Percentiles rank a stretch among this genome's conserved stretches.
Conservation (phyloP, 805 yeast genomes). For the Candida cerambycidarum region DNA sequence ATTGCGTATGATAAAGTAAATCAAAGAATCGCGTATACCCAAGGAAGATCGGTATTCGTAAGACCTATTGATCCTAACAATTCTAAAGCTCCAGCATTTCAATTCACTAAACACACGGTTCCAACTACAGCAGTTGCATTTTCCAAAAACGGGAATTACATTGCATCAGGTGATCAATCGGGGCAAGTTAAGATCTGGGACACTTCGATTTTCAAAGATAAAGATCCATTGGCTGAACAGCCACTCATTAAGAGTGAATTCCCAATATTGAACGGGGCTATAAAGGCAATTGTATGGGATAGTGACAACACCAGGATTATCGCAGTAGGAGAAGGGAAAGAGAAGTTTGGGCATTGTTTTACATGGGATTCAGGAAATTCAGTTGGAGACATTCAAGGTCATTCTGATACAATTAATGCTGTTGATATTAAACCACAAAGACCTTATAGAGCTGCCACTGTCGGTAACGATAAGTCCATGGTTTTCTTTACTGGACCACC, state of each 20-base stretch:
- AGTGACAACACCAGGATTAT: conserved; percentile 80
- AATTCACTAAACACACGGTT: conserved; percentile 69
- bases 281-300: conserved; percentile 89
- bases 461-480: conserved; percentile 80
- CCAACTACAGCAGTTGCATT: conserved; percentile 82
- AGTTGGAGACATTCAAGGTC: conserved; percentile 96
- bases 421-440: conserved; percentile 81
- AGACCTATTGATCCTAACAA: conserved; percentile 55
- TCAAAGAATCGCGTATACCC: conserved; percentile 74
- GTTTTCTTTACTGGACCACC: conserved; percentile 93
- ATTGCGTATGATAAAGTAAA: conserved; percentile 71
- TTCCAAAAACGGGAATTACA: conserved; percentile 84
- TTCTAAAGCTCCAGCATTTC: conserved; percentile 49
- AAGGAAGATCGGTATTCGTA: conserved; percentile 76
- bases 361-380: conserved; percentile 94
- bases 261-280: conserved; percentile 74
- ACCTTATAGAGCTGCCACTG: conserved; percentile 93
- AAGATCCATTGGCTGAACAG: conserved; percentile 32
- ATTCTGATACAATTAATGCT: conserved; percentile 77
- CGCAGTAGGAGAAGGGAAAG: conserved; percentile 94
- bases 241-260: conserved; percentile 68
- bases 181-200: conserved; percentile 94
- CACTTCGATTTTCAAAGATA: conserved; percentile 29
- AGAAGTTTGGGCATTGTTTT: conserved; percentile 87
- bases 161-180: conserved; percentile 90